Conservation (phyloP, 345 rosid species). For the Corchorus capsularis region DNA sequence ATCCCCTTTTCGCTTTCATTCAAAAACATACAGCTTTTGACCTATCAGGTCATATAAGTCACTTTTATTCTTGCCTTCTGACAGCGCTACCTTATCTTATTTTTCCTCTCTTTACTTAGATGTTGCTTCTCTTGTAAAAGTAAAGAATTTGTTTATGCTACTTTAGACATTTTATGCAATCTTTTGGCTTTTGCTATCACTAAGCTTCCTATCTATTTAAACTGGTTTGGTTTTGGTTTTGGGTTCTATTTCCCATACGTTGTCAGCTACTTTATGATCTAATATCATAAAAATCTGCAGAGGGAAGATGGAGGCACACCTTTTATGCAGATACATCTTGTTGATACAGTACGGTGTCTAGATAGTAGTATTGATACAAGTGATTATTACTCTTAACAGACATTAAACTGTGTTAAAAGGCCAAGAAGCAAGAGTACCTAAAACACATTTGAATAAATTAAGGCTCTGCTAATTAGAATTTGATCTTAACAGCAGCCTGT, state of each 20-base stretch:
- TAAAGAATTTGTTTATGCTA: too few species aligned
- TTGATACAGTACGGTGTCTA: neutral
- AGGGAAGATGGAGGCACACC: neutral
- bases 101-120: neutral
- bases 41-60: neutral
- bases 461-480: neutral
- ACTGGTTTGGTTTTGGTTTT: neutral
- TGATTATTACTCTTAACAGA: neutral
- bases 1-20: neutral
- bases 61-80: neutral
- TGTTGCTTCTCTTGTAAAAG: too few species aligned
- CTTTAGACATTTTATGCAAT: too few species aligned
- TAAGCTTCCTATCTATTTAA: neutral
- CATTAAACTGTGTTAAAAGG: neutral
- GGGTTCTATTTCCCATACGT: neutral
- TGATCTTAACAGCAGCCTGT: conserved; percentile 8
- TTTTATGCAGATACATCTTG: neutral
- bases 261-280: neutral
- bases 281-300: neutral
- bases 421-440: neutral
- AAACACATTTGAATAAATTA: neutral
- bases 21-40: neutral
- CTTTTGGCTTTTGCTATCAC: neutral
- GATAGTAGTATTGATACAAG: neutral
- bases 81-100: neutral